Percentiles rank a stretch among this genome's conserved stretches.
Conservation (phyloP, 306 rosid genomes). For the Styphnolobium japonicum region DNA sequence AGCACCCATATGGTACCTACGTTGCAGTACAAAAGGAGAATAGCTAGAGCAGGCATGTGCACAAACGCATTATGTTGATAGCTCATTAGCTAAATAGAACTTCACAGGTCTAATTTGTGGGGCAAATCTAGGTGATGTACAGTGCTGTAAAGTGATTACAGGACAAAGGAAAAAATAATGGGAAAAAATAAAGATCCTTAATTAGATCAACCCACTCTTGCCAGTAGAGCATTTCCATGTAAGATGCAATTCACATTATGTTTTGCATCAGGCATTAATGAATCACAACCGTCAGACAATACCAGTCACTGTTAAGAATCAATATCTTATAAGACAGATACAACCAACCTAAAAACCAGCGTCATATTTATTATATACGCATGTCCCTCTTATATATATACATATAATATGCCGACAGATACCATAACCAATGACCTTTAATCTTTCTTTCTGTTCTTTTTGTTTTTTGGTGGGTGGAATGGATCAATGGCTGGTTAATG, state of each 20-base stretch:
- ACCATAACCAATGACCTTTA: background rate
- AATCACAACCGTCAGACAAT: background rate
- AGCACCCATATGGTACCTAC: background rate
- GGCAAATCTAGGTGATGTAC: background rate
- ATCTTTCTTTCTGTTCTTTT: background rate
- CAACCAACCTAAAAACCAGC: too few species aligned
- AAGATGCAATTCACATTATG: background rate
- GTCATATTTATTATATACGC: too few species aligned
- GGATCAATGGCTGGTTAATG: background rate
- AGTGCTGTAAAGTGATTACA: background rate
- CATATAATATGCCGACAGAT: background rate
- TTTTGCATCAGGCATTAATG: background rate
- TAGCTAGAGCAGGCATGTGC: background rate
- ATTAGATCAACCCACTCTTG: background rate
- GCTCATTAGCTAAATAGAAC: background rate
- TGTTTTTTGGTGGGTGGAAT: background rate
- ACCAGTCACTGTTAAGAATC: too few species aligned
- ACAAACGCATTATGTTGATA: background rate
- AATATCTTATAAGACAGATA: too few species aligned
- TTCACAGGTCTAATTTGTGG: background rate
- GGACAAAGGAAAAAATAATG: background rate
- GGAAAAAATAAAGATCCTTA: background rate
- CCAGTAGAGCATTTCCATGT: background rate
- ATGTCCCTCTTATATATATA: background rate
- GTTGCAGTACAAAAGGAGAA: background rate